Evolutionary conservation across 2,329 filamentous ascomycete genomes (phyloP), one percentile per base, ranked within the genome.

Genomic region (Scopulariopsis brevicaulis): DNA sequence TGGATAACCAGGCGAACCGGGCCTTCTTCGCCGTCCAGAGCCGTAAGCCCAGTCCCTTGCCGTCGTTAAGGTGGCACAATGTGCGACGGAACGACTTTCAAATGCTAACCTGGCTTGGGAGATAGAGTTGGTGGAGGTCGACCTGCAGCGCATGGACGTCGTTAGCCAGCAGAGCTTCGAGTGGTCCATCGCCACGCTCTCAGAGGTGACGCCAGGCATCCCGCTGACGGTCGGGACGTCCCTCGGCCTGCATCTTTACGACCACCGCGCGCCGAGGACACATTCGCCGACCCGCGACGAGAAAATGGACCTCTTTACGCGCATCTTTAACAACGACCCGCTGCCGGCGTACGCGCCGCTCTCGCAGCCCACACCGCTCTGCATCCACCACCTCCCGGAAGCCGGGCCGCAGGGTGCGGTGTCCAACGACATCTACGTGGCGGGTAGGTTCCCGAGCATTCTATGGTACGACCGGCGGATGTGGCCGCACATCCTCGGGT

Each of bases 401-500:
- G 73, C 81, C 1, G 80, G 78, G 0, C 70, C 74, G 10, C 69
- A 69, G 11, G 73, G 74, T 54, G 77, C 82, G 61, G 76, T 84
- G 20, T 87, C 89, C 55, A 81, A 87, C 60, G 87, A 94, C 34
- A 94, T 97, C 48, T 93, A 92, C 73, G 84, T 96, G 40, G 90
- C 87, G 4, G 93, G 93, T 0, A 83, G 93, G 18, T 96, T 96
- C 68, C 88, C 91, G 4, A 92, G 85, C 65, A 89, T 96, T 59
- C 75, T 96, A 3, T 87, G 90, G 67, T 97, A 96, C 71, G 91
- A 96, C 67, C 83, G 91, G 3, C 86, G 93, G 52, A 90, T 83
- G 70, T 95, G 96, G 65, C 89, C 90, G 0, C 81, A 82, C 18
- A 80, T 96, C 8, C 81, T 84, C 60, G 86, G 84, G 6, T 90